Evolutionary conservation across 169 alveolate genomes (phyloP), one percentile per base, ranked within the genome.

Genomic region (Sarcocystis neurona): DNA sequence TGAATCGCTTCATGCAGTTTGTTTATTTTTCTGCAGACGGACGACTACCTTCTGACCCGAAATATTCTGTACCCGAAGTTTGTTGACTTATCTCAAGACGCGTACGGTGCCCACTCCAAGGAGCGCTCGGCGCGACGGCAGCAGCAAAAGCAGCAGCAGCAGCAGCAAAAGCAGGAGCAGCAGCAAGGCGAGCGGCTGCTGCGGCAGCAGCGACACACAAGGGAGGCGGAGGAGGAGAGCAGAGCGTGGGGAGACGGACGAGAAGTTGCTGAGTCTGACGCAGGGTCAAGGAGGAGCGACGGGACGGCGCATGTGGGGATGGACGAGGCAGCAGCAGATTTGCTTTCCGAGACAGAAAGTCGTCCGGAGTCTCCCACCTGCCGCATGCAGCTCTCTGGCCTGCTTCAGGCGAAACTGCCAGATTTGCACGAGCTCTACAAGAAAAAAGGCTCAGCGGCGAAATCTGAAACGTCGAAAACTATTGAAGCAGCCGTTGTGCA

Each of bases 21-120:
- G n/a, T n/a, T n/a, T n/a, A n/a, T n/a, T 18, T 5, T 37, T n/a
- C 6, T 63, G 75, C 75, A 63, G 75, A 63, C 27, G 46, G 75
- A 63, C 20, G 75, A 63, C 41, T 63, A 30, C 32, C n/a, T 63
- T 37, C 27, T 63, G 0, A 63, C 75, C 44, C 34, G 75, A 41
- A 63, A 63, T 43, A 41, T 63, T 37, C 12, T 63, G 75, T 63
- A 63, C 41, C 75, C 75, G 2, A 63, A 63, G 43, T 63, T 63
- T n/a, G 75, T 63, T 10, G 75, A 63, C 41, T 43, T 63, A 20
- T 63, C 75, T 63, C 75, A 63, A 41, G 41, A 63, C 75, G 75
- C 75, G 10, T 63, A 63, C 41, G 43, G 75, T 1, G 41, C 75
- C 43, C 75, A 63, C 43, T 63, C 75, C 4, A 37, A 37, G 32